A percentile compares a stretch with the other conserved stretches of the same genome.
These are phyloP conservation scores for Neonectria neomacrospora DNA, from an alignment of 2,329 filamentous ascomycete species.

Conservation along the genomic window DNA sequence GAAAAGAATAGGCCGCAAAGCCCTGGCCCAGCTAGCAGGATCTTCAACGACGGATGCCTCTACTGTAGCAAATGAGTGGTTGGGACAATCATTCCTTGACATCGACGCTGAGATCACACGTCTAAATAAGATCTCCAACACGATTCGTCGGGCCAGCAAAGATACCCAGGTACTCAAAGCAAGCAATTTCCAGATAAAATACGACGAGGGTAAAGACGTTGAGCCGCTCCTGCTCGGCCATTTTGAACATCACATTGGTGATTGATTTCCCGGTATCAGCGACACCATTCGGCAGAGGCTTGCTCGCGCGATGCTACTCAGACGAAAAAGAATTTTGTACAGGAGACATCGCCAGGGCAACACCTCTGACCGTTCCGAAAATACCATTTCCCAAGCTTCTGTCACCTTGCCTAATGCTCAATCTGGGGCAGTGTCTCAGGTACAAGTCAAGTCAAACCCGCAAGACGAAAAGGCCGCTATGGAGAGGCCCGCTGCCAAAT, in stretches of 20 bases:
- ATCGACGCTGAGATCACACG: constrained; percentile 1
- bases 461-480: not conserved
- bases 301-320: constrained; percentile 24
- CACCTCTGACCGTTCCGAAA: not conserved
- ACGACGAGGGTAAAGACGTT: constrained; percentile 24
- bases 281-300: constrained; percentile 16
- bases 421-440: not conserved
- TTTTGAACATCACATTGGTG: constrained; percentile 14
- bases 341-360: constrained; percentile 20
- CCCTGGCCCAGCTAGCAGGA: not conserved
- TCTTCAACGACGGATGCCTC: not conserved
- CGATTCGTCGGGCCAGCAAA: constrained; percentile 23
- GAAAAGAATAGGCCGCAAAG: not conserved
- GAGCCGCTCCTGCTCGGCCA: constrained; percentile 2
- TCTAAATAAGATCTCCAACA: constrained; percentile 15
- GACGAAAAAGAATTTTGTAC: constrained; percentile 27
- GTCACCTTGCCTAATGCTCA: not conserved
- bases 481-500: not conserved
- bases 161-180: constrained; percentile 19
- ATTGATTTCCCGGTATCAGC: constrained; percentile 16
- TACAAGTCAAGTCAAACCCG: not conserved
- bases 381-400: not conserved
- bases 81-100: not conserved
- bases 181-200: constrained; percentile 14
- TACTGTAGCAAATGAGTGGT: not conserved